phyloP scores from a whole-genome alignment of 202 grass and related monocot species.

The Brachypodium distachyon region DNA sequence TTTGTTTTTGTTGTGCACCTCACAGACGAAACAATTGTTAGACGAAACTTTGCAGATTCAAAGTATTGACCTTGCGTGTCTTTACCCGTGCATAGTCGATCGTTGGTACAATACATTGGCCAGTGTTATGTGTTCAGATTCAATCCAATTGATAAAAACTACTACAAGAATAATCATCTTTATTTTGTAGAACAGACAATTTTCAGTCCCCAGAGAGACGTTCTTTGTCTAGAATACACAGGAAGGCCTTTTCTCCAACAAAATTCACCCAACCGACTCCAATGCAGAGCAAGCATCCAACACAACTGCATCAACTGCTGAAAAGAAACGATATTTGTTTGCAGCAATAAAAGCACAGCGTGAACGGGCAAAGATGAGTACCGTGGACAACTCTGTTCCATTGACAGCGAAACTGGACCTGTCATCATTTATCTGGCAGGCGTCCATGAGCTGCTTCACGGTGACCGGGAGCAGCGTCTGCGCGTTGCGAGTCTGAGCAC shows the following conservation, averaged over 20 bases:
- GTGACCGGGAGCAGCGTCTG: slow-evolving; percentile 69
- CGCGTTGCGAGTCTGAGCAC: slow-evolving; percentile 37
- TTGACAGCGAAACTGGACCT: slow-evolving; percentile 70
- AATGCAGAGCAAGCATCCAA: neutral
- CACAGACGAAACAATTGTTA: no score
- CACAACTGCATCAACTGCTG: neutral
- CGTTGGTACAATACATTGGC: neutral
- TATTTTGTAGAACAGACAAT: neutral
- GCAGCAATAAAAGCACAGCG: neutral
- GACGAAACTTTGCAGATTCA: no score
- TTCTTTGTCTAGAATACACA: no score
- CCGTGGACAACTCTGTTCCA: slow-evolving; percentile 66
- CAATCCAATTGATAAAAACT: neutral
- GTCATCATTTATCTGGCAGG: slow-evolving; percentile 54
- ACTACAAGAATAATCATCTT: neutral
- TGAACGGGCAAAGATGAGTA: slow-evolving; percentile 7
- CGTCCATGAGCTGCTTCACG: slow-evolving; percentile 85
- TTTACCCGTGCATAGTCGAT: neutral
- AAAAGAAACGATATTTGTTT: neutral
- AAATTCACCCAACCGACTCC: neutral
- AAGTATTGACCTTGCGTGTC: no score
- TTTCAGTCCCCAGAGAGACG: neutral
- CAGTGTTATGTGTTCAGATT: neutral
- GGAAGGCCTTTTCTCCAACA: neutral
- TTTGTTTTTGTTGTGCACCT: no score